A percentile compares a stretch with the other conserved stretches of the same genome.
phyloP scores from a whole-genome alignment of 805 yeast genomes.

The Yamadazyma scolyti region DNA sequence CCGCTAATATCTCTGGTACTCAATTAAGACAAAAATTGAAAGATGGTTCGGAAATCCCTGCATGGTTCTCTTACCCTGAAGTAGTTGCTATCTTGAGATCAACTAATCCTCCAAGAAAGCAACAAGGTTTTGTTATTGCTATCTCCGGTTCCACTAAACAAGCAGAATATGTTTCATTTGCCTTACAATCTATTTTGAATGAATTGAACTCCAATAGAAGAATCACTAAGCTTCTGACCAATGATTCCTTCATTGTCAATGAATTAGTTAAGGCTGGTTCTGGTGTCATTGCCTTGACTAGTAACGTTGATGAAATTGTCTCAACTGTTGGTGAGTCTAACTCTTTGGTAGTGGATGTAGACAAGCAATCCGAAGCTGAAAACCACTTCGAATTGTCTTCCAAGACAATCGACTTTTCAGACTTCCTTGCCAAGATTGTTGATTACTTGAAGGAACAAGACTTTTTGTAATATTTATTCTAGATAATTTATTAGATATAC shows the following conservation, averaged over 20 bases:
- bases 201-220: conserved; percentile 85
- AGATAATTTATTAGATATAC: background rate
- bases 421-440: conserved; percentile 69
- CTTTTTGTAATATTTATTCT: conserved; percentile 45
- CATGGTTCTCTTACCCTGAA: conserved; percentile 96
- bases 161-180: conserved; percentile 59
- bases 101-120: conserved; percentile 85
- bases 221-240: conserved; percentile 50
- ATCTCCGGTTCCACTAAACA: conserved; percentile 48
- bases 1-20: conserved; percentile 92
- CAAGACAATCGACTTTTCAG: conserved; percentile 17
- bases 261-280: conserved; percentile 88
- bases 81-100: conserved; percentile 89
- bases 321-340: conserved; percentile 54
- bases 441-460: conserved; percentile 78
- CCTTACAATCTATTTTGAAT: conserved; percentile 85
- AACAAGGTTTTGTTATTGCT: conserved; percentile 83
- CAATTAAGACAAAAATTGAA: conserved; percentile 85
- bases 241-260: conserved; percentile 56
- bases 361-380: conserved; percentile 7
- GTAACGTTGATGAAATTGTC: conserved; percentile 32
- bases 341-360: conserved; percentile 38
- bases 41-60: conserved; percentile 87
- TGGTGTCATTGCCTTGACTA: conserved; percentile 58
- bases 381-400: conserved; percentile 12